Base-by-base conservation (phyloP, 192 early-diverging fungal species). In the Dissophora globulifera region DNA sequence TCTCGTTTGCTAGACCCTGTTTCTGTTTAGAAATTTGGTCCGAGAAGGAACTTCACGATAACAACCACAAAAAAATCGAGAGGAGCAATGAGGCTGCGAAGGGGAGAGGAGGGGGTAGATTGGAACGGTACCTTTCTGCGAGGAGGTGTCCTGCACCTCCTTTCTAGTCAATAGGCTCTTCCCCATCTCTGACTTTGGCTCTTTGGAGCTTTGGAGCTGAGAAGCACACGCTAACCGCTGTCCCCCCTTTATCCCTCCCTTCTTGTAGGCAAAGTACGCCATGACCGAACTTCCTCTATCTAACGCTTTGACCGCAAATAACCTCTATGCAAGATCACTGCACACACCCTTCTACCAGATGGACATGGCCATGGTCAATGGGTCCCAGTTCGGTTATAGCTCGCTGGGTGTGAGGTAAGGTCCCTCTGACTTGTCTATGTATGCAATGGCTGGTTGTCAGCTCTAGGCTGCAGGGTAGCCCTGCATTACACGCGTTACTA, bases 321-420 rank as follows among this genome's bases (percentile, higher is more conserved):
- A 60, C 35, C 62, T 75, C 9, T 66, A 75, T 61, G 71, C 71
- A 55, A 48, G 57, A 20, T 75, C 71, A 20, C 45, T 75, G 20
- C 71, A 75, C 60, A 75, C 71, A 1, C 71, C 71, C 7, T 75
- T 75, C 22, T 75, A 75, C 49, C 71, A 65, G 35, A 61, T 61
- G 67, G 58, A 62, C 29, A 62, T 61, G 52, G 40, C 55, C n/a
- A 35, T 64, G 41, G 19, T 41, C 43, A 48, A 62, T 31, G 45
- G 51, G 12, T 19, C 30, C 26, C 69, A 58, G 17, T 33, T 58
- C 27, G 62, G 69, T 6, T 58, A 41, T 63, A 50, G 46, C 3
- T 52, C 68, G 13, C 61, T 64, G 30, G 22, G 9, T 4, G 9
- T 29, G 30, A 67, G 48, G 65, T 58, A 58, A 1, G 22, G 8